Evolutionary conservation across 306 rosid genomes (phyloP), one percentile per base, ranked within the genome.

Genomic region (Prunus campanulata): DNA sequence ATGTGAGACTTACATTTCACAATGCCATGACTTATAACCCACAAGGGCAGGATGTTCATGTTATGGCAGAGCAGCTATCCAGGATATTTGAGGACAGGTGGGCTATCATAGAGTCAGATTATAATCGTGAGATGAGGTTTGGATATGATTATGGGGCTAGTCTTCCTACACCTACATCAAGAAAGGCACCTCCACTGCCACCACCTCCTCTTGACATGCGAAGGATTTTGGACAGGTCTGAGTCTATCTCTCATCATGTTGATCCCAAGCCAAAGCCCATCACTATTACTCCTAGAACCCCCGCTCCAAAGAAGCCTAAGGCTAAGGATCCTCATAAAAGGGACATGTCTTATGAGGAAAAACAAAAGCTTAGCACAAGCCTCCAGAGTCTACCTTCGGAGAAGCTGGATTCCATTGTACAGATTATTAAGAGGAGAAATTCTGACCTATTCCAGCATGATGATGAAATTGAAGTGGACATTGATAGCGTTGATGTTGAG

Each of bases 21-120:
- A 94, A 94, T 85, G 98, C 98, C 49, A 92, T 94, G 97, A 89
- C 90, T 14, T 94, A 92, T 83, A 94, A 94, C 79, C 97, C 98
- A 0, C 66, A 84, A 35, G 98, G 98, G 29, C 98, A 94, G 66
- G 98, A 94, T 78, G 98, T 94, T 81, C 91, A 94, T 88, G n/a
- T 90, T 77, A 94, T 94, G 97, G 97, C 97, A 6, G 98, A 92
- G 87, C 89, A 86, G 86, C 81, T 94, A 57, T 79, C 82, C 59
- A 83, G 82, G 83, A 76, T 84, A 69, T 95, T 95, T 68, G 97
- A 95, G 85, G 97, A 92, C 50, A 88, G 93, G 70, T 95, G 98
- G 98, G 85, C 86, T 87, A 90, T 89, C 56, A 90, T 94, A 63
- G 98, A 94, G 87, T 89, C 95, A 0, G 92, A 89, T 80, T 90